Conservation (phyloP, 139 green algal genomes). For the Closterium sp. region DNA sequence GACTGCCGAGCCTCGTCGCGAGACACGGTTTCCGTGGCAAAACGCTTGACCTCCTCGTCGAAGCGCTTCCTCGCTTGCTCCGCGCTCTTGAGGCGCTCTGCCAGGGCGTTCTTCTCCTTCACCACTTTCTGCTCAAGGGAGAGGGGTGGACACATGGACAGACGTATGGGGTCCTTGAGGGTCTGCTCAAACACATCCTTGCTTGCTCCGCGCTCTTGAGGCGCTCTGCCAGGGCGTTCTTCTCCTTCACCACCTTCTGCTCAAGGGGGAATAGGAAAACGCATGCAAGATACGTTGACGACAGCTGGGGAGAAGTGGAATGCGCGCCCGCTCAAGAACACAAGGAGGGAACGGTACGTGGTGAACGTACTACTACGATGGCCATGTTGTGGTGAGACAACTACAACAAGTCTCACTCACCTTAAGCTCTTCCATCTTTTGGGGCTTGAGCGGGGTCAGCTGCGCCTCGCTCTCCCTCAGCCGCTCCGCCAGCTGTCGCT, state of each 20-base stretch:
- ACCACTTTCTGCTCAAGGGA: slow-evolving; percentile 38
- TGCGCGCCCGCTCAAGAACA: too few species aligned
- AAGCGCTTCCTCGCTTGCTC: slow-evolving; percentile 45
- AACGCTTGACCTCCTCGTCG: slow-evolving; percentile 58
- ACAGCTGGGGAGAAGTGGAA: too few species aligned
- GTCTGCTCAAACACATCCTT: slow-evolving; percentile 44
- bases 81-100: slow-evolving; percentile 48
- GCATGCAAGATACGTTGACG: too few species aligned
- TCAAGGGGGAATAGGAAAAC: background rate
- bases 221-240: slow-evolving; percentile 52
- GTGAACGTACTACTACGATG: too few species aligned
- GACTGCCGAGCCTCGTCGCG: slow-evolving; percentile 42
- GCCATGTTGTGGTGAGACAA: background rate
- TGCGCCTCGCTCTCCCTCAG: slow-evolving; percentile 55
- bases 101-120: slow-evolving; percentile 58
- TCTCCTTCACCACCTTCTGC: slow-evolving; percentile 57
- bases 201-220: slow-evolving; percentile 41
- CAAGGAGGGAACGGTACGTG: too few species aligned
- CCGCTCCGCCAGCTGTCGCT: slow-evolving; percentile 38
- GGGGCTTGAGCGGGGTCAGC: slow-evolving; percentile 48
- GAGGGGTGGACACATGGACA: too few species aligned
- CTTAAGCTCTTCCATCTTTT: slow-evolving; percentile 51
- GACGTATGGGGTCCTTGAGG: too few species aligned
- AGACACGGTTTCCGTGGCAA: slow-evolving; percentile 48
- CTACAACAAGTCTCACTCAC: background rate